These are phyloP conservation scores for Colletotrichum tofieldiae DNA, from an alignment of 2,329 filamentous ascomycete genomes.

Conservation along the genomic window DNA sequence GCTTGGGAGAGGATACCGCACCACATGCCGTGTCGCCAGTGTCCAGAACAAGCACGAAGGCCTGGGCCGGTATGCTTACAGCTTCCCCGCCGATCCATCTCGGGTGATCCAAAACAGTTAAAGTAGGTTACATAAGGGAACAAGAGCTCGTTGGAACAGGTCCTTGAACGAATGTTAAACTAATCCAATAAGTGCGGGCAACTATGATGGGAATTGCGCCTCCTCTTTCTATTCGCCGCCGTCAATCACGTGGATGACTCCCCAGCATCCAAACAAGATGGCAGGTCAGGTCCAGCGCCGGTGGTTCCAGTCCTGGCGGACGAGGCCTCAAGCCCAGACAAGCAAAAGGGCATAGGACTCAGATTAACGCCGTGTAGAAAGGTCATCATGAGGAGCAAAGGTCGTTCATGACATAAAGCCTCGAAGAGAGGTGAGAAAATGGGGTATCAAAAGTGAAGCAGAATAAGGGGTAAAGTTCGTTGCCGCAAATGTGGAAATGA, in stretches of 20 bases:
- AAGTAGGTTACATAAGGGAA: slow-evolving; percentile 13
- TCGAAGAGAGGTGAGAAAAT: slow-evolving; percentile 42
- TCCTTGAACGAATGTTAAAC: slow-evolving; percentile 5
- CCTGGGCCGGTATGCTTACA: slow-evolving; percentile 21
- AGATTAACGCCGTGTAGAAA: slow-evolving; percentile 34
- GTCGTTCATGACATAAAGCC: slow-evolving; percentile 39
- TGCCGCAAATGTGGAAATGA: slow-evolving; percentile 36
- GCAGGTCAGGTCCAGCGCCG: not conserved
- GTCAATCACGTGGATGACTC: not conserved
- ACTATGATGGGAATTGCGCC: not conserved
- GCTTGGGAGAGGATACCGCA: not conserved
- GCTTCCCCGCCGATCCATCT: not conserved
- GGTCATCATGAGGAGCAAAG: slow-evolving; percentile 12
- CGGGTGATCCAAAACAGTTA: slow-evolving; percentile 24
- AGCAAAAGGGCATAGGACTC: slow-evolving; percentile 18
- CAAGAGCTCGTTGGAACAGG: not conserved
- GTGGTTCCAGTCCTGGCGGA: not conserved
- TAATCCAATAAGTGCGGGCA: not conserved
- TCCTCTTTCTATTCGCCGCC: not conserved
- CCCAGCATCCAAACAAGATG: slow-evolving; percentile 11
- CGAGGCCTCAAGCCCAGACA: slow-evolving; percentile 2
- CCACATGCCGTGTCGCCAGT: slow-evolving; percentile 10
- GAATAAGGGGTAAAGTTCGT: slow-evolving; percentile 42
- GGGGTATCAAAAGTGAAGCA: slow-evolving; percentile 55
- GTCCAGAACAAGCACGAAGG: slow-evolving; percentile 6